These are phyloP conservation scores for Lactarius deliciosus DNA, from an alignment of 768 basidiomycete genomes.

Conservation along the genomic window DNA sequence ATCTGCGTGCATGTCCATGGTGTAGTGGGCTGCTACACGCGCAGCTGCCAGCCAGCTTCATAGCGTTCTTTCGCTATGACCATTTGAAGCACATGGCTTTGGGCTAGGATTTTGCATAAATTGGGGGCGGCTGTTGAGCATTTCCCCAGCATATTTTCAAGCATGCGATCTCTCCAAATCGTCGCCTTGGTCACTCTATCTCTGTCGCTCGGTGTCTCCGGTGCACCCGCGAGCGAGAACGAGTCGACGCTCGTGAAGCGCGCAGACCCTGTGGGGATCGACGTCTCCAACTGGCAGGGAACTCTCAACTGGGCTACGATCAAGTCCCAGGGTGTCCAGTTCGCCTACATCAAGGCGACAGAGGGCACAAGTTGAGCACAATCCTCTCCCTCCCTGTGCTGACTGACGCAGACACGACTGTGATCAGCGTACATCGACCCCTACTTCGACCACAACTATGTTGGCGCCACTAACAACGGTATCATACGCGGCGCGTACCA, in stretches of 20 bases:
- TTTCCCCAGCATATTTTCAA: background rate
- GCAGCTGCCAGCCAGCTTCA: too few species aligned
- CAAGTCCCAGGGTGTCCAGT: conserved; percentile 50
- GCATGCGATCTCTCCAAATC: too few species aligned
- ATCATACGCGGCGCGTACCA: conserved; percentile 63
- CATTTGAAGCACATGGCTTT: background rate
- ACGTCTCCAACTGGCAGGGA: conserved; percentile 53
- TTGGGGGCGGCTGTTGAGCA: background rate
- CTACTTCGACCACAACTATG: conserved; percentile 51
- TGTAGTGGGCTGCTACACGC: too few species aligned
- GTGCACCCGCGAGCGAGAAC: too few species aligned
- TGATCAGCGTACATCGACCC: conserved; percentile 41
- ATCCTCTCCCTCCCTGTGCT: background rate
- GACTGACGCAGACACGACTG: conserved; percentile 25
- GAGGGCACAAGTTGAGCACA: conserved; percentile 48
- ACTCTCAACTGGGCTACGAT: conserved; percentile 53
- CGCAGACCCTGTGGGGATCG: conserved; percentile 49
- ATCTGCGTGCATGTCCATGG: too few species aligned
- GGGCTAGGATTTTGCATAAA: background rate
- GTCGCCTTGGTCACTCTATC: too few species aligned
- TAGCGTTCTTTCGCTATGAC: too few species aligned
- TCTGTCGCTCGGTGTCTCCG: too few species aligned
- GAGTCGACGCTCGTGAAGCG: conserved; percentile 34
- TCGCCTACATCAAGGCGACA: conserved; percentile 68
- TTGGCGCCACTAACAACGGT: conserved; percentile 52